Evolutionary conservation across 2,329 filamentous ascomycete genomes (phyloP).

Genomic region (Claviceps maximensis): DNA sequence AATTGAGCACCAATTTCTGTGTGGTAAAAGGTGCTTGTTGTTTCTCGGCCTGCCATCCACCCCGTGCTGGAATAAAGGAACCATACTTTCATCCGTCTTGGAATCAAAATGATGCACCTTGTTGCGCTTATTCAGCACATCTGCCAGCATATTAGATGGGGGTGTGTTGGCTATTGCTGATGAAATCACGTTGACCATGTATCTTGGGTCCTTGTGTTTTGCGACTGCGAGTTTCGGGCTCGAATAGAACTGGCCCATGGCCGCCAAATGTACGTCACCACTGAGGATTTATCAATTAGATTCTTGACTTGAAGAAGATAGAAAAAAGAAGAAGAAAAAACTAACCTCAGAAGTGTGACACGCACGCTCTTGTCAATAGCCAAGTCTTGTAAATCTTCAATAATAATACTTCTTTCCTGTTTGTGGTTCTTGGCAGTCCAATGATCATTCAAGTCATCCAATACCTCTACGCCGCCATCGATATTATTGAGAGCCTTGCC

Average conservation of each 20-base stretch:
- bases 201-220: constrained; percentile 86
- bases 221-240: constrained; percentile 66
- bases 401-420: constrained; percentile 68
- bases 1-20: constrained; percentile 93
- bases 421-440: constrained; percentile 97
- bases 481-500: constrained; percentile 76
- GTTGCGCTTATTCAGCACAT: constrained; percentile 87
- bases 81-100: constrained; percentile 89
- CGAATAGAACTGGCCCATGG: constrained; percentile 88
- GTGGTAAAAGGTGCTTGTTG: constrained; percentile 77
- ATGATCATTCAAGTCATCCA: constrained; percentile 89
- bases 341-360: constrained; percentile 69
- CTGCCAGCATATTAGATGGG: constrained; percentile 74
- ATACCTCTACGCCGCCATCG: constrained; percentile 80
- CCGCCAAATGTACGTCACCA: constrained; percentile 87
- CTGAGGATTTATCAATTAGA: constrained; percentile 24
- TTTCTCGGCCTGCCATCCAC: constrained; percentile 83
- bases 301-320: not conserved
- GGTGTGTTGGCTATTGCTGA: constrained; percentile 91
- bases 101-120: constrained; percentile 60
- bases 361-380: constrained; percentile 86
- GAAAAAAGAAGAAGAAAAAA: not conserved
- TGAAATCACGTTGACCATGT: constrained; percentile 92
- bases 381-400: constrained; percentile 85
- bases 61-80: constrained; percentile 79